Percentiles rank a stretch among this genome's conserved stretches.
Evolutionary conservation across 2,329 filamentous ascomycete species (phyloP).

Genomic region (Pseudogymnoascus sp.): DNA sequence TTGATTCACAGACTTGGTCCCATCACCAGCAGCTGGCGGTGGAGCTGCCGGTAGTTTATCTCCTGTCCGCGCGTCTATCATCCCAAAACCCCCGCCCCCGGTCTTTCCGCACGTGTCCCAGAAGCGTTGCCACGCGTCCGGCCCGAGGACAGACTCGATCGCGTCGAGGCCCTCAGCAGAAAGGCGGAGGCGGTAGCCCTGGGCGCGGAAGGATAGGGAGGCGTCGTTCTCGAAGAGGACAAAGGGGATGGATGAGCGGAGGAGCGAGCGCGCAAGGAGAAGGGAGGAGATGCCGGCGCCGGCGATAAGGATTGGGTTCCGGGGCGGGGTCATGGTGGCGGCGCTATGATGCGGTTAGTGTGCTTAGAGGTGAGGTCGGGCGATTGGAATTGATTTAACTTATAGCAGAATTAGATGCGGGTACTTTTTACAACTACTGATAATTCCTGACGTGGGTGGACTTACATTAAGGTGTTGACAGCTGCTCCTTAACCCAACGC

Average conservation of each 20-base stretch:
- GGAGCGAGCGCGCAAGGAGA: slow-evolving; percentile 32
- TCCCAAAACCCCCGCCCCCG: slow-evolving; percentile 43
- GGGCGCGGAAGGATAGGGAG: slow-evolving; percentile 47
- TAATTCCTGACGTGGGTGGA: background rate
- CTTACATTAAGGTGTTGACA: background rate
- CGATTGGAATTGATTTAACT: background rate
- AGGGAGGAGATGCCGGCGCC: slow-evolving; percentile 34
- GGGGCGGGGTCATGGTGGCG: slow-evolving; percentile 1
- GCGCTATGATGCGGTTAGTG: background rate
- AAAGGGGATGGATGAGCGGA: slow-evolving; percentile 31
- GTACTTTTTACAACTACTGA: background rate
- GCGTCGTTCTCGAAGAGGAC: slow-evolving; percentile 36
- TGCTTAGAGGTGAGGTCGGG: background rate
- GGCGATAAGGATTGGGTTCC: slow-evolving; percentile 35
- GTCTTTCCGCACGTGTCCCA: slow-evolving; percentile 53
- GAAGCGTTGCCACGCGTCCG: slow-evolving; percentile 42
- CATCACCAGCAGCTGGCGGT: slow-evolving; percentile 12
- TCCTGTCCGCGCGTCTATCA: slow-evolving; percentile 45
- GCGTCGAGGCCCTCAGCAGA: slow-evolving; percentile 49
- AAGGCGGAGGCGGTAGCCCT: slow-evolving; percentile 53
- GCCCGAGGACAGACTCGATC: slow-evolving; percentile 48
- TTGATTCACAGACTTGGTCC: slow-evolving; percentile 26
- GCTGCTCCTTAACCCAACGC: background rate
- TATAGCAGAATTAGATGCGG: background rate
- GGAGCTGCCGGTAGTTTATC: slow-evolving; percentile 31